Conservation (phyloP, 257 asterid species). For the Penstemon barbatus region DNA sequence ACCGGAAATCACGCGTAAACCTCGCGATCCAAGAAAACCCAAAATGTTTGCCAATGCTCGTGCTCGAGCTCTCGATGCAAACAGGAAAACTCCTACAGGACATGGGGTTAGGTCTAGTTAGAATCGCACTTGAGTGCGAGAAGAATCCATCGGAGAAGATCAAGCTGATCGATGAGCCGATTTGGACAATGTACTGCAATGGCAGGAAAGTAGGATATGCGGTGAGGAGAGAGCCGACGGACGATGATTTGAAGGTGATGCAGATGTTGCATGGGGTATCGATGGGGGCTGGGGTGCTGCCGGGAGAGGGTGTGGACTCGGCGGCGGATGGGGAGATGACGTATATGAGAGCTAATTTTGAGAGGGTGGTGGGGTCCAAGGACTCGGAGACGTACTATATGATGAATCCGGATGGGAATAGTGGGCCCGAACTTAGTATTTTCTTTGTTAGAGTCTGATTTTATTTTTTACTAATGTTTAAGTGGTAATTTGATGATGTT, state of each 20-base stretch:
- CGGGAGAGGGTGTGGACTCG: slow-evolving; percentile 22
- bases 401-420: slow-evolving; percentile 88
- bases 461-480: not conserved
- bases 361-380: slow-evolving; percentile 71
- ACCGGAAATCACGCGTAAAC: slow-evolving; percentile 66
- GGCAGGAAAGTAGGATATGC: slow-evolving; percentile 82
- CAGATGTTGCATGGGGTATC: slow-evolving; percentile 69
- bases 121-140: slow-evolving; percentile 86
- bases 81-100: slow-evolving; percentile 87
- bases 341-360: slow-evolving; percentile 82
- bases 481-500: too few relatives aligned
- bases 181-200: slow-evolving; percentile 83
- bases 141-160: slow-evolving; percentile 56
- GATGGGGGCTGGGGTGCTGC: slow-evolving; percentile 91
- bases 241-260: slow-evolving; percentile 73
- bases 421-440: slow-evolving; percentile 83
- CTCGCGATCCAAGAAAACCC: slow-evolving; percentile 78
- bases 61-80: slow-evolving; percentile 75
- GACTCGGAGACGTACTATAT: slow-evolving; percentile 91
- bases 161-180: slow-evolving; percentile 74
- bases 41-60: slow-evolving; percentile 60
- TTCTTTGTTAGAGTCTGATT: slow-evolving; percentile 64
- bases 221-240: slow-evolving; percentile 70
- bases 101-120: slow-evolving; percentile 78
- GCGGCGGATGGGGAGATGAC: slow-evolving; percentile 61